Base-by-base conservation (phyloP, 1,139 yeast genomes). In the Nakaseomyces sp. region DNA sequence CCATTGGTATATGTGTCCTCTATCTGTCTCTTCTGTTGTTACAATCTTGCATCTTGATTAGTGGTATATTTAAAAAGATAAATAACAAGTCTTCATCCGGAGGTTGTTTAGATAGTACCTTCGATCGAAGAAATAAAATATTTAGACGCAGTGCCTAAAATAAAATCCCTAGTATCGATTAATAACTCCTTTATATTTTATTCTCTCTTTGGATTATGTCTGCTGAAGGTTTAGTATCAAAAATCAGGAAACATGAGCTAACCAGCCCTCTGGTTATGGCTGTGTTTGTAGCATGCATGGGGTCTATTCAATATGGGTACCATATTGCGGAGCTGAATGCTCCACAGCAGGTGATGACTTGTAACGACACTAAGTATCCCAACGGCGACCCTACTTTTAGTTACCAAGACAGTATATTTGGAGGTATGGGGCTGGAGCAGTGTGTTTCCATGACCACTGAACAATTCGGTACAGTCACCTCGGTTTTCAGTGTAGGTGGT, bases 291-390 rank as follows among this genome's bases (percentile, higher is more conserved):
- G 77, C 81, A 2, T 80, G 89, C 52, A 57, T 85, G 28, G 82
- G 87, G 7, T 78, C 93, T 1, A 65, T 87, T n/a, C 95, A 86
- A 59, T 88, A 81, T 63, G 96, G 97, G 2, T 86, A 80, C 61
- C 96, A 88, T 61, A 73, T 88, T 73, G 81, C 96, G 0, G 96
- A 87, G 57, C 68, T 88, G 51, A 88, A 88, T 64, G 94, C 95
- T 2, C 93, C 95, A 0, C 81, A 79, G 44, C 73, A 73, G 20
- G 72, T 77, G 13, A 67, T 85, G 30, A 71, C 84, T 5, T 83
- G 81, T 53, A 43, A 51, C 18, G 53, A 50, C 37, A 50, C 50
- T 22, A 38, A 33, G n/a, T 40, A 37, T 13, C 46, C 48, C 12
- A 20, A 20, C 12, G 38, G 38, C 4, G 58, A 59, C 25, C 32